Percentiles rank a stretch among this genome's conserved stretches.
These are phyloP conservation scores for Epichloe uncinata DNA, from an alignment of 2,329 filamentous ascomycete genomes.

Conservation along the genomic window DNA sequence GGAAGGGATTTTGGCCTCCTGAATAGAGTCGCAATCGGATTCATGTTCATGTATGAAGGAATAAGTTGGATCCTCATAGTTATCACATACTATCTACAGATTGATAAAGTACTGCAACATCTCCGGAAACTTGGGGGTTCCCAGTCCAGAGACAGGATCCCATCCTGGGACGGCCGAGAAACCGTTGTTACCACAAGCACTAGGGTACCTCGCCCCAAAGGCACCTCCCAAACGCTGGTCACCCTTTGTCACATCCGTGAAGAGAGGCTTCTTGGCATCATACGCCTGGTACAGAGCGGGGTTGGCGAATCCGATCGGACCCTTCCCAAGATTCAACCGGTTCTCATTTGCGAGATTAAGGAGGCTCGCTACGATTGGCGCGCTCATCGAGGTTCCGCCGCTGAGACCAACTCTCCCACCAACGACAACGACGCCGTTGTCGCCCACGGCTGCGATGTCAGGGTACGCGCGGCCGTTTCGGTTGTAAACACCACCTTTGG, in stretches of 20 bases:
- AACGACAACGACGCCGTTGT: conserved; percentile 29
- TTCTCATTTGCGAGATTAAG: conserved; percentile 20
- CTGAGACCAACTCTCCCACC: conserved; percentile 28
- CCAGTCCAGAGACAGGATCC: conserved; percentile 11
- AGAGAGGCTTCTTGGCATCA: conserved; percentile 5
- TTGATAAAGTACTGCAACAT: conserved; percentile 29
- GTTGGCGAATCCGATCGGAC: conserved; percentile 21
- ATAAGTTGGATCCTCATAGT: too few relatives aligned
- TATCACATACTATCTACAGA: background rate
- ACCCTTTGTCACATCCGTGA: conserved; percentile 8
- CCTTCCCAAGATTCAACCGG: conserved; percentile 16
- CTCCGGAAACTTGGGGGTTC: conserved; percentile 8
- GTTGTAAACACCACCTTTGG: conserved; percentile 24
- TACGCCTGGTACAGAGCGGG: conserved; percentile 15
- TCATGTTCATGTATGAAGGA: too few relatives aligned
- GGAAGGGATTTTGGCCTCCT: too few relatives aligned
- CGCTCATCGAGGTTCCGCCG: conserved; percentile 34
- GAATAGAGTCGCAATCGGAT: too few relatives aligned
- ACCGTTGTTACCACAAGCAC: conserved; percentile 9
- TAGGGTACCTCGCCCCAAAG: conserved; percentile 1
- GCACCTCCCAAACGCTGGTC: conserved; percentile 10
- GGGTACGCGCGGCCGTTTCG: conserved; percentile 33
- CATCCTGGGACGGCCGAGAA: conserved; percentile 11
- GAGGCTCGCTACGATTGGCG: conserved; percentile 22
- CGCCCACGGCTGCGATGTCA: conserved; percentile 32